phyloP scores from a whole-genome alignment of 768 basidiomycete species.

The Pleurotus tuber-regium region DNA sequence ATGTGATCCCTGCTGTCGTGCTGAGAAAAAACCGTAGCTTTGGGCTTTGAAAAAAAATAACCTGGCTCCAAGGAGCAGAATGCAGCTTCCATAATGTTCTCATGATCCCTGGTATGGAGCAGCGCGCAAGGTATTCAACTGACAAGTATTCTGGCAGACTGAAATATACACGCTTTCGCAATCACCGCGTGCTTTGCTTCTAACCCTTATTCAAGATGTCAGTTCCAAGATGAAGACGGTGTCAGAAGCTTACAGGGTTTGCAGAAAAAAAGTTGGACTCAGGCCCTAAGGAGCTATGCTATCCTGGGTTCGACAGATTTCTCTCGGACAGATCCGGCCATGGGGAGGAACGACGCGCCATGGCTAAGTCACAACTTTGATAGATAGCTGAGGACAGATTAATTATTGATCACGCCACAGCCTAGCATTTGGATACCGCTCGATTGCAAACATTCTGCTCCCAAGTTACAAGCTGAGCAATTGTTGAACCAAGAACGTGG shows the following conservation, averaged over 20 bases:
- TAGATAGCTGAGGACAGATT: too few relatives aligned
- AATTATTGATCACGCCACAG: too few relatives aligned
- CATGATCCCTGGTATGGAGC: too few relatives aligned
- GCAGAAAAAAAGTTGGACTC: neutral
- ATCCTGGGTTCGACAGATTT: neutral
- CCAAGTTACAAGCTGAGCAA: too few relatives aligned
- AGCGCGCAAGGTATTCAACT: neutral
- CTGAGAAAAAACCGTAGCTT: too few relatives aligned
- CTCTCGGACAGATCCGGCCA: constrained; percentile 1
- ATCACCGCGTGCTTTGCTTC: neutral
- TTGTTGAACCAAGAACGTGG: too few relatives aligned
- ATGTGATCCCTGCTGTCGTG: too few relatives aligned
- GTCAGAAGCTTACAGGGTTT: constrained; percentile 1
- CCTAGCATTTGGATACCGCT: neutral
- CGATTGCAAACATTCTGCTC: too few relatives aligned
- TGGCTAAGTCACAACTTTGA: neutral
- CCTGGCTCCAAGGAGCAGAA: too few relatives aligned
- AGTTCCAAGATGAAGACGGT: constrained; percentile 2
- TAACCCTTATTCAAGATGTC: neutral
- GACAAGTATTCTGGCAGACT: neutral
- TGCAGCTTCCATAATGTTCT: too few relatives aligned
- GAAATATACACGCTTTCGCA: too few relatives aligned
- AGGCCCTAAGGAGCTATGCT: constrained; percentile 1
- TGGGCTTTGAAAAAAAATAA: too few relatives aligned
- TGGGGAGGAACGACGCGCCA: neutral